Evolutionary conservation across 305 asterid genomes (phyloP), one percentile per base, ranked within the genome.

Genomic region (Fraxinus platypoda): DNA sequence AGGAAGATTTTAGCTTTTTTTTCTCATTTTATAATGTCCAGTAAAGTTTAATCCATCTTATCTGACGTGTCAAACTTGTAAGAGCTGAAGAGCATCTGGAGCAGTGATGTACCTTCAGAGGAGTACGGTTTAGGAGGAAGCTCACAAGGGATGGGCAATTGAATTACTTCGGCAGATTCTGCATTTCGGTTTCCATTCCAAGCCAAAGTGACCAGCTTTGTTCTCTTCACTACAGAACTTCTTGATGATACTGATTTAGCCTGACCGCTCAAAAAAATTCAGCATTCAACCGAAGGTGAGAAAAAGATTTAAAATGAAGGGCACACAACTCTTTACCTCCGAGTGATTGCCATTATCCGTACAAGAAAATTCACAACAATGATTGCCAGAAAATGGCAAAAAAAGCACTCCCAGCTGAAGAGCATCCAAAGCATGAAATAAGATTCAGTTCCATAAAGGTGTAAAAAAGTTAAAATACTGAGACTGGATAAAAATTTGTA

Each of bases 341-440:
- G 89, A 73, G 66, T 49, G 83, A 77, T 34, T 84, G 23, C 88
- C 87, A 59, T 80, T 83, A 31, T 92, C 90, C 8, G 97, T 93
- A 76, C 99, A 95, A 38, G 98, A 95, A 88, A 95, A 94, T 79
- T 77, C 81, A 80, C 87, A 77, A 23, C 87, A 87, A 30, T 77
- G 77, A 59, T 89, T 90, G 81, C 86, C 77, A 77, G 94, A 66
- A 80, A 86, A 80, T 13, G 98, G 97, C 87, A 96, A 86, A 82
- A 96, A 94, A 74, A 94, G 92, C 81, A 93, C 99, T 12, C 98
- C 98, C 21, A 96, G 97, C 99, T 94, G 81, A 80, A 79, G 74
- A 78, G 83, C 41, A 77, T 72, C 72, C 6, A 81, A 64, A 41
- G 57, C 13, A 66, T 26, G 59, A 71, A 38, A 57, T 9, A 68